Conservation (phyloP, 257 asterid species). For the Verbascum thapsus region DNA sequence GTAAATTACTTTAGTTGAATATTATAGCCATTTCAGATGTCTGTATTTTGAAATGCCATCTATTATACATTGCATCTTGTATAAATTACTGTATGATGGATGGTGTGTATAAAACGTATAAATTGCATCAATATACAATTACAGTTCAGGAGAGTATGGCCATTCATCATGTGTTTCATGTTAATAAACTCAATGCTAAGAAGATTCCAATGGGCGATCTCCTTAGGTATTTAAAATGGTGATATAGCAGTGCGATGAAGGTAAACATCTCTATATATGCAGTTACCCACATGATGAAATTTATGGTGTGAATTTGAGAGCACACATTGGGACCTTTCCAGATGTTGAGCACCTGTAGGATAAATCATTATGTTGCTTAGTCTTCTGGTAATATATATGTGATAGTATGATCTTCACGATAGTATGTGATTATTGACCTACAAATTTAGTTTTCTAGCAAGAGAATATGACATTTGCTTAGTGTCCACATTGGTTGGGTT, state of each 20-base stretch:
- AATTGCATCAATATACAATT: conserved; percentile 1
- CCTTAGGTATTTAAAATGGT: background rate
- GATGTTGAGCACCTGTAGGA: conserved; percentile 9
- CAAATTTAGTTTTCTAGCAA: conserved; percentile 10
- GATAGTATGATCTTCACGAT: conserved; percentile 15
- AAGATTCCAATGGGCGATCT: conserved; percentile 16
- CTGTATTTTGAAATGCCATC: conserved; percentile 1
- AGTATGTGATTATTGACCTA: conserved; percentile 8
- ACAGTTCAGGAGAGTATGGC: conserved; percentile 3
- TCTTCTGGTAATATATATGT: conserved; percentile 17
- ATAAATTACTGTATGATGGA: too few species aligned
- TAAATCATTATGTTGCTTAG: conserved; percentile 12
- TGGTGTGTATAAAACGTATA: background rate
- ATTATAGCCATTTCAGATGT: too few species aligned
- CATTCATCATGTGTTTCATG: conserved; percentile 15
- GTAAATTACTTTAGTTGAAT: conserved; percentile 44
- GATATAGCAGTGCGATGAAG: conserved; percentile 9
- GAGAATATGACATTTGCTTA: conserved; percentile 12
- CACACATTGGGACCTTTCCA: conserved; percentile 1
- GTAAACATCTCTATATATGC: conserved; percentile 22
- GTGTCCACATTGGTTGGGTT: conserved; percentile 12
- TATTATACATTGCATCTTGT: too few species aligned
- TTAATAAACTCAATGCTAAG: background rate
- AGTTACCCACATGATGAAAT: background rate
- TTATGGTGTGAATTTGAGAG: background rate